Evolutionary conservation across 73 alveolate species (phyloP).

Genomic region (Tetrahymena thermophila): DNA sequence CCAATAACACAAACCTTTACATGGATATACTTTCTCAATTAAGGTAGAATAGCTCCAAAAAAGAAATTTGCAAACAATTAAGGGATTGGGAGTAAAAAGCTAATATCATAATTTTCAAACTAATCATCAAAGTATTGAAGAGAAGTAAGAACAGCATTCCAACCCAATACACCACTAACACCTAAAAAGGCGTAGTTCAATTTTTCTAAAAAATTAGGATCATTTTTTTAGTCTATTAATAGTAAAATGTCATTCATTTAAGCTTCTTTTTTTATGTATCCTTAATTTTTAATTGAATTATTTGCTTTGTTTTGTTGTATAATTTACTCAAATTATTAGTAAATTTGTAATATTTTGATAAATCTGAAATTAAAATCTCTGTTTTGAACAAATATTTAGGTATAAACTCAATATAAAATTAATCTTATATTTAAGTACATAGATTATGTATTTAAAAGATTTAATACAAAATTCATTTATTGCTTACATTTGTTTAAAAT

Average conservation of each 20-base stretch:
- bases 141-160: not conserved
- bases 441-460: not conserved
- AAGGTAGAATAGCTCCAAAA: not conserved
- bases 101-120: not conserved
- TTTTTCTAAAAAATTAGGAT: not conserved
- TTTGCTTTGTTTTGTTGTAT: not conserved
- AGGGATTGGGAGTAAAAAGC: not conserved
- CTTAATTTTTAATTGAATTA: not conserved
- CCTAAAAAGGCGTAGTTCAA: not conserved
- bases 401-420: not conserved
- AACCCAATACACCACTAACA: not conserved
- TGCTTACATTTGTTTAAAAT: not conserved
- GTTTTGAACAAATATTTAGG: not conserved
- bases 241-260: not conserved
- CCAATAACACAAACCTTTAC: not conserved
- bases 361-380: not conserved
- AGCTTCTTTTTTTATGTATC: not conserved
- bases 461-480: no score
- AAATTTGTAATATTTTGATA: no score
- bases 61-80: not conserved
- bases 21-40: not conserved
- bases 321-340: not conserved
- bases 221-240: not conserved
- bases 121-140: not conserved
- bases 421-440: not conserved